Evolutionary conservation across 176 grass and related monocot species (phyloP).

Genomic region (Triticum monococcum): DNA sequence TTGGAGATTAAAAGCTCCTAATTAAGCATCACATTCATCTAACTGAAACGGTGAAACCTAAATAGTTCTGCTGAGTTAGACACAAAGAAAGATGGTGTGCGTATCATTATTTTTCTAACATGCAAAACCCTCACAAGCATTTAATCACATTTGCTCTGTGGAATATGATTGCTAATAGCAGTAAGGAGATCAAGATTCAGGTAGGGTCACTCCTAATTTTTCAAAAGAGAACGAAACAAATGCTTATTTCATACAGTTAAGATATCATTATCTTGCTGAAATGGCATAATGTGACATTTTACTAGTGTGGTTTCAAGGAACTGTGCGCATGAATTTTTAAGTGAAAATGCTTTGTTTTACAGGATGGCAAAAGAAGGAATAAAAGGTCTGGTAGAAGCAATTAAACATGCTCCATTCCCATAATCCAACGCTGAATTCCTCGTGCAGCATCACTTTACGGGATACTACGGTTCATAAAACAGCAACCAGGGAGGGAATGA

Average conservation of each 20-base stretch:
- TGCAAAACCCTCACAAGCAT: neutral
- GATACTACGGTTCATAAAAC: neutral
- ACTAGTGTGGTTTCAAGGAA: neutral
- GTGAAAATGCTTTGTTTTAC: neutral
- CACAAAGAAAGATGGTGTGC: neutral
- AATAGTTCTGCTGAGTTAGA: neutral
- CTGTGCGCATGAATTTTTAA: neutral
- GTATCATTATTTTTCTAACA: conserved; percentile 10
- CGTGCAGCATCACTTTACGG: neutral
- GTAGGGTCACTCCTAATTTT: neutral
- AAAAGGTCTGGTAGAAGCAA: neutral
- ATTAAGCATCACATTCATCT: neutral
- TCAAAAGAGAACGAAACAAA: neutral
- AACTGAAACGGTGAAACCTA: neutral
- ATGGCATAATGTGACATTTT: neutral
- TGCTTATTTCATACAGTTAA: neutral
- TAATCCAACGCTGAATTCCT: neutral
- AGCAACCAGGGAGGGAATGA: neutral
- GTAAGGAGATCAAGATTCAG: neutral
- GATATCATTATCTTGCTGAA: neutral
- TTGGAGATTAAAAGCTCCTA: neutral
- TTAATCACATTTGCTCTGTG: neutral
- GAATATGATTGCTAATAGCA: conserved; percentile 1
- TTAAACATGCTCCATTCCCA: neutral
- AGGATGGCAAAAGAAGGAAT: neutral